Base-by-base conservation (phyloP, 129 eudicot genomes). In the Flaveria ramosissima region DNA sequence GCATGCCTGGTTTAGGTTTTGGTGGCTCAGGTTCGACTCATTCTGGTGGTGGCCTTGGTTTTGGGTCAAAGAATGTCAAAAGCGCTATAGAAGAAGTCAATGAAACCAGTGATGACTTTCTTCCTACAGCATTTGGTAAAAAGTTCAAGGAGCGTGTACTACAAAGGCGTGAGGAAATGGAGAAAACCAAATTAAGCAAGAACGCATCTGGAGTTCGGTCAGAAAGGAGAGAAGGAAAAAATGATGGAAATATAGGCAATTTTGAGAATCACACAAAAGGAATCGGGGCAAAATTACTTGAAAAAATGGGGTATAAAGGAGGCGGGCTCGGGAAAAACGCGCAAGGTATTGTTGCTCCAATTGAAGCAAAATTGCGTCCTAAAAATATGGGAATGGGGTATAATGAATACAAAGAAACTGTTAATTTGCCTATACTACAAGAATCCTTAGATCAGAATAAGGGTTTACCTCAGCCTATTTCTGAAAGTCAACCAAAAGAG, bases 311-410 rank as follows among this genome's bases (percentile, higher is more conserved):
- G n/a, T 89, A 92, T 47, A 86, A 79, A 80, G 98, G 96, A 36
- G 98, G 96, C 10, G 98, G 97, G 6, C 80, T 92, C 10, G 96
- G 98, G 56, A 90, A 83, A 65, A 92, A 92, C 21, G 96, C 96
- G 1, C 93, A 88, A 26, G 94, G 91, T 82, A 78, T 90, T 85
- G 85, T 57, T 83, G 83, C 87, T 81, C 50, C 84, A 74, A 78
- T 78, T 59, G 85, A 88, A 88, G 87, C 90, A 15, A 78, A 78
- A 32, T 57, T 78, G 23, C 82, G 82, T 23, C 82, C 82, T 39
- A 90, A 80, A 90, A 88, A 69, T 83, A 88, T 78, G 91, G 85
- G 61, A 88, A 93, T 70, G 83, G 88, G 63, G 81, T 93, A 47
- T 80, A 90, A 70, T 9, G 76, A 78, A 42, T 78, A 70, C 62